phyloP scores from a whole-genome alignment of 371 early-diverging fungal species.

The Lichtheimia ramosa region DNA sequence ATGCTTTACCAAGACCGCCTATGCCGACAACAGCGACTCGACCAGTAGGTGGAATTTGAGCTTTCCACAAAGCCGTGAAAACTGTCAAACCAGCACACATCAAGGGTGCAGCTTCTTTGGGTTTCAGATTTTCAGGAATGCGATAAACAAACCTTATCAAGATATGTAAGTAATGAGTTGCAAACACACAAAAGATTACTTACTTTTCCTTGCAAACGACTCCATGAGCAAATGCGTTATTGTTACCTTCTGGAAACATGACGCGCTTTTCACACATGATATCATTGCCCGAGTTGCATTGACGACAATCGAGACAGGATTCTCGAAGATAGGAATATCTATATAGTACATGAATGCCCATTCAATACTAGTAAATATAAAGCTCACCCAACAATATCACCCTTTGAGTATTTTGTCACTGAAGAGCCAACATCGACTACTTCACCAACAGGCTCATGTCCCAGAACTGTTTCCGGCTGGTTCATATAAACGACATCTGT shows the following conservation, averaged over 20 bases:
- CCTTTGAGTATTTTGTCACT: constrained; percentile 47
- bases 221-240: constrained; percentile 49
- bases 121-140: constrained; percentile 52
- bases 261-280: constrained; percentile 38
- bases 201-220: constrained; percentile 46
- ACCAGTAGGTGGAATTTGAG: constrained; percentile 47
- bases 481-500: constrained; percentile 43
- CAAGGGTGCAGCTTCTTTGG: constrained; percentile 54
- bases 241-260: constrained; percentile 50
- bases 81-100: constrained; percentile 73
- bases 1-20: constrained; percentile 57
- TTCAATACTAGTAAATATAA: not conserved
- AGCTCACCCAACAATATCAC: constrained; percentile 52
- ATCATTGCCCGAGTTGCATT: constrained; percentile 49
- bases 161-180: not conserved
- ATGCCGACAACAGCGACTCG: constrained; percentile 69
- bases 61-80: constrained; percentile 51
- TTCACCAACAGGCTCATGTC: constrained; percentile 55
- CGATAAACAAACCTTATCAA: constrained; percentile 38
- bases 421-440: constrained; percentile 41
- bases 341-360: not conserved
- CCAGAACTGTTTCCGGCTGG: constrained; percentile 25
- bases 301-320: constrained; percentile 43
- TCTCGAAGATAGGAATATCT: constrained; percentile 35
- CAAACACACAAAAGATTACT: not conserved